Percentiles rank a stretch among this genome's conserved stretches.
Evolutionary conservation across 2,329 filamentous ascomycete species (phyloP).

Genomic region (Xylaria arbuscula): DNA sequence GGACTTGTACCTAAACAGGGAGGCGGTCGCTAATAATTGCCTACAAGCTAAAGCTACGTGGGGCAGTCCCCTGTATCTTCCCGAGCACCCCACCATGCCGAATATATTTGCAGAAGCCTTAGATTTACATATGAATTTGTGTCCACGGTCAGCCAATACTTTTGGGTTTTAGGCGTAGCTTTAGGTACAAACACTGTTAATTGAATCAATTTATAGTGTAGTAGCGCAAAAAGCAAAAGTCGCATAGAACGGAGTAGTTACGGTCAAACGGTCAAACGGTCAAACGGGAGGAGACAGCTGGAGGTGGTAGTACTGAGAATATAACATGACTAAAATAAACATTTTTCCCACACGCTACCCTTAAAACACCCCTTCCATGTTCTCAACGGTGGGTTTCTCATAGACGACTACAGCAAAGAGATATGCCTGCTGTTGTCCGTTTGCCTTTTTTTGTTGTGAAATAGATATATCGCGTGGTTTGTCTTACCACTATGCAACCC

Average conservation of each 20-base stretch:
- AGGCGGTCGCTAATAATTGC: not conserved
- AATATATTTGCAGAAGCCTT: conserved; percentile 16
- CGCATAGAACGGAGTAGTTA: too few relatives aligned
- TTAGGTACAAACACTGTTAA: too few relatives aligned
- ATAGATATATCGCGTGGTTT: not conserved
- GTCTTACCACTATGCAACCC: conserved; percentile 13
- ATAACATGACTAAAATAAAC: conserved; percentile 28
- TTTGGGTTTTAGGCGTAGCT: too few relatives aligned
- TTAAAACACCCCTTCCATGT: conserved; percentile 17
- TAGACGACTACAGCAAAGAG: conserved; percentile 6
- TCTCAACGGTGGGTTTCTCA: conserved; percentile 1
- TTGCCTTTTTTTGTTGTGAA: not conserved
- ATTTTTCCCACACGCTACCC: not conserved
- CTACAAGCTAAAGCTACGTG: not conserved
- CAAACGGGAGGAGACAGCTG: too few relatives aligned
- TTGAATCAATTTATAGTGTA: too few relatives aligned
- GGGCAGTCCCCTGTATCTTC: conserved; percentile 28
- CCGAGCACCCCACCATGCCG: conserved; percentile 33
- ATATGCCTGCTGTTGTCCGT: not conserved
- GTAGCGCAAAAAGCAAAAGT: too few relatives aligned
- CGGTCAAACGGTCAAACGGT: too few relatives aligned
- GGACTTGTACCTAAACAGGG: too few relatives aligned
- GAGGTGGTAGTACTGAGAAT: not conserved
- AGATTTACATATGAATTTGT: not conserved
- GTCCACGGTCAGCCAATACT: too few relatives aligned